Conservation (phyloP, 176 grass and related monocot species). For the Urochloa ruziziensis region DNA sequence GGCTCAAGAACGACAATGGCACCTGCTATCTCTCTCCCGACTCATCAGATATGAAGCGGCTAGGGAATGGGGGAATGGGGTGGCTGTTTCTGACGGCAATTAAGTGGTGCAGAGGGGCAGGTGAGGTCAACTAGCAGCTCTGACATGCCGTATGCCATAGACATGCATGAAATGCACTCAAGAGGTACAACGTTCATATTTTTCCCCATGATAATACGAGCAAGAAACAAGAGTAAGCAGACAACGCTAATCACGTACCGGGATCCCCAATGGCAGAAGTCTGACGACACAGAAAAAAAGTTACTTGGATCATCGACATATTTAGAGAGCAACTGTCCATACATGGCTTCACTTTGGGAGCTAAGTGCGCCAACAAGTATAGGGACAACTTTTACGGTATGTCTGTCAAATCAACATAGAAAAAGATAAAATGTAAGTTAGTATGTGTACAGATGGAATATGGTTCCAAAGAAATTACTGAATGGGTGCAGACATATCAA, state of each 20-base stretch:
- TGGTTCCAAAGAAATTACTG: not conserved
- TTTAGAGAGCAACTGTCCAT: slow-evolving; percentile 74
- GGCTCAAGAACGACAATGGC: not conserved
- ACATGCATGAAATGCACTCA: not conserved
- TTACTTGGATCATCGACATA: slow-evolving; percentile 91
- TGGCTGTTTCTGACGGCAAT: not conserved
- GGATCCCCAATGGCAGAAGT: slow-evolving; percentile 98
- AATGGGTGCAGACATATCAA: slow-evolving; percentile 6
- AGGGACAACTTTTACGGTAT: slow-evolving; percentile 84
- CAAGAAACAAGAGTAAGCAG: slow-evolving; percentile 17
- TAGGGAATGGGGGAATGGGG: not conserved
- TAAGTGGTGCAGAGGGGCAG: not conserved
- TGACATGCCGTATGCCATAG: not conserved
- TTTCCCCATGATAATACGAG: slow-evolving; percentile 3
- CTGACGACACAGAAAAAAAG: slow-evolving; percentile 92
- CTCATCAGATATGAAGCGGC: not conserved
- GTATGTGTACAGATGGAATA: not conserved
- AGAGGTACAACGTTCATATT: not conserved
- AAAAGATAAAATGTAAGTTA: not conserved
- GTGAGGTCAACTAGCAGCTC: not conserved
- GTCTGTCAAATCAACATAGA: slow-evolving; percentile 49
- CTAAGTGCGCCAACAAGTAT: slow-evolving; percentile 88
- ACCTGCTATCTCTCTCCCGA: not conserved
- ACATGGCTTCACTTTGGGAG: slow-evolving; percentile 80
- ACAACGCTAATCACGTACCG: slow-evolving; percentile 47